Evolutionary conservation across 2,329 filamentous ascomycete species (phyloP), one percentile per base, ranked within the genome.

Genomic region (Conoideocrella luteorostrata): DNA sequence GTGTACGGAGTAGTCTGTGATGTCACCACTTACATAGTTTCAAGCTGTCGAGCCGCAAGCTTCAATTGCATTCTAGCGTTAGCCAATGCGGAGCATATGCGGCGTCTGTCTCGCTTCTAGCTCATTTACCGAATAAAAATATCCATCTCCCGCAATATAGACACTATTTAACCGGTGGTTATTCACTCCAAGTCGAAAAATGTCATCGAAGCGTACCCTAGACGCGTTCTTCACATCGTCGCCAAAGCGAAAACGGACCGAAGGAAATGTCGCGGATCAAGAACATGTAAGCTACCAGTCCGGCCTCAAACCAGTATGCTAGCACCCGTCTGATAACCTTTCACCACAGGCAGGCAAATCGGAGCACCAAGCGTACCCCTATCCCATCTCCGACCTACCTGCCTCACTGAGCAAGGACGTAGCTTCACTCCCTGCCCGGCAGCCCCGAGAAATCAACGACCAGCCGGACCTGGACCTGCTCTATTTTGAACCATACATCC

Each of bases 401-500:
- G 15, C 48, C 3, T 54, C 61, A 7, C 52, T 76, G 7, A 56
- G 56, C 39, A 59, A 55, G 13, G 66, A 69, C 36, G 45, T 77
- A 3, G 48, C 56, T 0, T 69, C 66, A 4, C 52, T 72, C 2
- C 79, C 82, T 5, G 71, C 73, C 1, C 64, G 70, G 17, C 68
- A 76, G 47, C 76, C 72, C 1, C 71, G 65, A 36, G 54, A 59
- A 3, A 82, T 89, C 51, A 78, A 79, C 52, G 72, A 88, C 55
- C 79, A 85, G 54, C 75, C 78, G 0, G 76, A 89, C 50, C 71
- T 90, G 0, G 83, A 90, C 57, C 69, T 91, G 0, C 63, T 90
- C 7, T 87, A 87, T 62, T 90, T 84, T 58, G 74, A 87, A 53
- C 85, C 86, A 0, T 90, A 85, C 50, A 72, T 90, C 4, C 75